These are phyloP conservation scores for Cryphonectria naterciae DNA, from an alignment of 2,329 filamentous ascomycete genomes.

Conservation along the genomic window DNA sequence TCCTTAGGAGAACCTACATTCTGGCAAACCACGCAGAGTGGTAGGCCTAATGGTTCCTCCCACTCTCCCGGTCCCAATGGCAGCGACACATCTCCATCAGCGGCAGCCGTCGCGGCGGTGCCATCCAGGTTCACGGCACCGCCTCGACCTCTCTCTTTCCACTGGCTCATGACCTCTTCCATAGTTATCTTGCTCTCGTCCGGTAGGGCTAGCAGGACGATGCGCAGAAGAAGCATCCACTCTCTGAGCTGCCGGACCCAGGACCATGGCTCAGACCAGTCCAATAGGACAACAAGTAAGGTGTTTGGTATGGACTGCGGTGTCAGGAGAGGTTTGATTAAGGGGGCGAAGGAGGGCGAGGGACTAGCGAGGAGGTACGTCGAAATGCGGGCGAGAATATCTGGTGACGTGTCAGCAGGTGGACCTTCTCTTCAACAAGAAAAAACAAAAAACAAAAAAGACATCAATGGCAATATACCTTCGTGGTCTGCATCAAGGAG, in stretches of 20 bases:
- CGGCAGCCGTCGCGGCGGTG: constrained; percentile 59
- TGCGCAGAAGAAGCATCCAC: constrained; percentile 85
- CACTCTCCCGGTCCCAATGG: constrained; percentile 89
- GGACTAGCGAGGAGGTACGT: constrained; percentile 87
- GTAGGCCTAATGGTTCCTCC: constrained; percentile 86
- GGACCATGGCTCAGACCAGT: constrained; percentile 92
- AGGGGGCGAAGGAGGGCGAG: constrained; percentile 78
- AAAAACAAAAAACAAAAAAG: neutral
- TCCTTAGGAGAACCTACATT: constrained; percentile 63
- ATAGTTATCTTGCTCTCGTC: constrained; percentile 79
- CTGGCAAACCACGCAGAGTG: constrained; percentile 93
- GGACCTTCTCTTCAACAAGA: neutral
- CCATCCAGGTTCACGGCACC: constrained; percentile 67
- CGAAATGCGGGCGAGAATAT: constrained; percentile 87
- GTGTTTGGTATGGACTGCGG: constrained; percentile 84
- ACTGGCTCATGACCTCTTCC: constrained; percentile 81
- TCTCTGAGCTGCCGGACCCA: constrained; percentile 88
- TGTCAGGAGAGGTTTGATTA: constrained; percentile 83
- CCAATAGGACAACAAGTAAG: constrained; percentile 86
- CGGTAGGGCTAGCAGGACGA: constrained; percentile 74
- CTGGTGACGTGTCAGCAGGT: constrained; percentile 48
- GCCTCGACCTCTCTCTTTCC: constrained; percentile 75
- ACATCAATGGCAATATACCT: constrained; percentile 61
- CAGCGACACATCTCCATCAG: constrained; percentile 70
- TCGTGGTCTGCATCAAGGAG: constrained; percentile 93